Conservation (phyloP, 2,329 filamentous ascomycete genomes). For the Tolypocladium tundrense region DNA sequence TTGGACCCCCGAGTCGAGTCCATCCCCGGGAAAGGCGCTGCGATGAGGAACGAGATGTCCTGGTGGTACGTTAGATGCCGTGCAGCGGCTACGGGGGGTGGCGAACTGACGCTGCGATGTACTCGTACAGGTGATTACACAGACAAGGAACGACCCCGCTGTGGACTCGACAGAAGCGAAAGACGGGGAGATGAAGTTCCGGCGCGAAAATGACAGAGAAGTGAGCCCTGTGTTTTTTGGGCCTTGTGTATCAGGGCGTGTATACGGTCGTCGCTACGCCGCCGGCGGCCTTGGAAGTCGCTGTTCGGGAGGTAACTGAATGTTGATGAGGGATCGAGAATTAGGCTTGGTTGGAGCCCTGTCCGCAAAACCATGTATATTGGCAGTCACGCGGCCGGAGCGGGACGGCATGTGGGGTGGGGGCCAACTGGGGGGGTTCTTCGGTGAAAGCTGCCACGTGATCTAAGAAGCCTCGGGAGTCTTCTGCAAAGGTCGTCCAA, state of each 20-base stretch:
- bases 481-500: not conserved
- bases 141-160: constrained; percentile 1
- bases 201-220: not conserved
- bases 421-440: not conserved
- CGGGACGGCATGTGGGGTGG: not conserved
- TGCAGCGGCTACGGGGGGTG: not conserved
- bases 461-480: not conserved
- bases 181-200: not conserved
- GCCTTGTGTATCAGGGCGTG: not conserved
- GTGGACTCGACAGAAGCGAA: not conserved
- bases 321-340: not conserved
- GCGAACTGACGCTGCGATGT: not conserved
- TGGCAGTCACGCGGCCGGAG: not conserved
- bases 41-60: not conserved
- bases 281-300: not conserved
- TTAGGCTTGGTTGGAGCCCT: not conserved
- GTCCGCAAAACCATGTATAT: not conserved
- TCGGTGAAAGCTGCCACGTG: not conserved
- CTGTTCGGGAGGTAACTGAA: not conserved
- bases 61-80: not conserved
- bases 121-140: not conserved
- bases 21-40: constrained; percentile 2
- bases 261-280: not conserved
- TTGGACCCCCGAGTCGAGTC: constrained; percentile 4
- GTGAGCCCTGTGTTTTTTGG: not conserved